phyloP scores from a whole-genome alignment of 306 rosid genomes.

The Heteromeles arbutifolia region DNA sequence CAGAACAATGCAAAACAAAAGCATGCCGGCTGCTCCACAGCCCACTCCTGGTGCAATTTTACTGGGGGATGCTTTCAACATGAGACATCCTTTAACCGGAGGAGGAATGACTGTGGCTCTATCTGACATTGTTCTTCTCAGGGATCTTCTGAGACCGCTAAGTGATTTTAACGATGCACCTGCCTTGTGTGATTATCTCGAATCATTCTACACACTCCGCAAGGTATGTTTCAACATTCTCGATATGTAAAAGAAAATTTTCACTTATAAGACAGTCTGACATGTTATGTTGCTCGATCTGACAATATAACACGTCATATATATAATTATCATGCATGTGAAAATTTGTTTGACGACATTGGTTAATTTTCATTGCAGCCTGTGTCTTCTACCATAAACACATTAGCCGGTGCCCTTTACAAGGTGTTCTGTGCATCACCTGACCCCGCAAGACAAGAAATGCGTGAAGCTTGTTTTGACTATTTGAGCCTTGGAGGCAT shows the following conservation, averaged over 20 bases:
- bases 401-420: conserved; percentile 70
- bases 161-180: conserved; percentile 42
- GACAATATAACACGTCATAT: neutral
- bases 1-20: conserved; percentile 68
- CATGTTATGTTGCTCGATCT: neutral
- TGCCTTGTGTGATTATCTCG: conserved; percentile 57
- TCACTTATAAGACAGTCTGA: neutral
- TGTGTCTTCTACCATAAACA: conserved; percentile 84
- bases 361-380: conserved; percentile 38
- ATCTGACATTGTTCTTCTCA: conserved; percentile 58
- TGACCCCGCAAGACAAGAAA: conserved; percentile 64
- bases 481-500: conserved; percentile 76
- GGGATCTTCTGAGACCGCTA: conserved; percentile 63
- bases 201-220: conserved; percentile 72
- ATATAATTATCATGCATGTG: neutral
- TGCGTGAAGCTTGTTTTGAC: conserved; percentile 75
- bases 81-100: conserved; percentile 89
- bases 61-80: conserved; percentile 82
- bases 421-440: conserved; percentile 75
- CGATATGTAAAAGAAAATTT: neutral
- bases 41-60: conserved; percentile 70
- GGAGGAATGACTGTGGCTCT: conserved; percentile 91
- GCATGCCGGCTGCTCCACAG: conserved; percentile 62
- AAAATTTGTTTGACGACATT: neutral
- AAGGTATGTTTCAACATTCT: conserved; percentile 31